Percentiles rank a stretch among this genome's conserved stretches.
phyloP scores from a whole-genome alignment of 345 rosid genomes.

The Acer yangbiense region DNA sequence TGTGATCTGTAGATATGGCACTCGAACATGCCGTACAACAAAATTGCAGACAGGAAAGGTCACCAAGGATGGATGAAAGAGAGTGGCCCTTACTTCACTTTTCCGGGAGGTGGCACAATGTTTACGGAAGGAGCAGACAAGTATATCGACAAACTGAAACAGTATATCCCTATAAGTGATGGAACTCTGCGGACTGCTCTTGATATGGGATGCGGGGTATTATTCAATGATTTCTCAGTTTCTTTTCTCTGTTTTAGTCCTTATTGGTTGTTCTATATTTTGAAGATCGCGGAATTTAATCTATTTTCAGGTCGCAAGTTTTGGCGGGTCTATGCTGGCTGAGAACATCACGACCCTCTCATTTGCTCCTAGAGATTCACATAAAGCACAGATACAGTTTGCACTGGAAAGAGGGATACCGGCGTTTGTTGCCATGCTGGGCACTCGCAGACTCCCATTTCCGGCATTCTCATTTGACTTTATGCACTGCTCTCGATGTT shows the following conservation, averaged over 20 bases:
- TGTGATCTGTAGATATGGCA: slow-evolving; percentile 81
- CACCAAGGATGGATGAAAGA: slow-evolving; percentile 99
- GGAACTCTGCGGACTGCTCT: slow-evolving; percentile 92
- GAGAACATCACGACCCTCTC: slow-evolving; percentile 77
- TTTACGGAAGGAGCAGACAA: slow-evolving; percentile 90
- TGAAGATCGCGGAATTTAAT: slow-evolving; percentile 7
- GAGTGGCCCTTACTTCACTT: slow-evolving; percentile 75
- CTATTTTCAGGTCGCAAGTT: slow-evolving; percentile 86
- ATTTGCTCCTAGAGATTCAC: slow-evolving; percentile 98
- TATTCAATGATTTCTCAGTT: neutral
- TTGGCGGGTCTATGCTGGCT: slow-evolving; percentile 78
- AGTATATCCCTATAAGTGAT: slow-evolving; percentile 69
- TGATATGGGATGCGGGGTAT: slow-evolving; percentile 99
- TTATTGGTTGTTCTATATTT: slow-evolving; percentile 1
- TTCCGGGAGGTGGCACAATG: slow-evolving; percentile 99
- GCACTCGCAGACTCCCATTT: slow-evolving; percentile 96
- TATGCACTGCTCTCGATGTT: slow-evolving; percentile 88
- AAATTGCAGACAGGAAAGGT: slow-evolving; percentile 96
- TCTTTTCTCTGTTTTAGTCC: neutral
- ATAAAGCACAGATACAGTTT: slow-evolving; percentile 95
- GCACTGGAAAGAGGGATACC: slow-evolving; percentile 97
- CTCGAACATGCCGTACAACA: slow-evolving; percentile 93
- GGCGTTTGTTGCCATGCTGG: slow-evolving; percentile 98
- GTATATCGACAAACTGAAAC: slow-evolving; percentile 83
- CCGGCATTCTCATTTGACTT: slow-evolving; percentile 90